Percentiles rank a stretch among this genome's conserved stretches.
Evolutionary conservation across 176 grass and related monocot species (phyloP).

Genomic region (Raddia distichophylla): DNA sequence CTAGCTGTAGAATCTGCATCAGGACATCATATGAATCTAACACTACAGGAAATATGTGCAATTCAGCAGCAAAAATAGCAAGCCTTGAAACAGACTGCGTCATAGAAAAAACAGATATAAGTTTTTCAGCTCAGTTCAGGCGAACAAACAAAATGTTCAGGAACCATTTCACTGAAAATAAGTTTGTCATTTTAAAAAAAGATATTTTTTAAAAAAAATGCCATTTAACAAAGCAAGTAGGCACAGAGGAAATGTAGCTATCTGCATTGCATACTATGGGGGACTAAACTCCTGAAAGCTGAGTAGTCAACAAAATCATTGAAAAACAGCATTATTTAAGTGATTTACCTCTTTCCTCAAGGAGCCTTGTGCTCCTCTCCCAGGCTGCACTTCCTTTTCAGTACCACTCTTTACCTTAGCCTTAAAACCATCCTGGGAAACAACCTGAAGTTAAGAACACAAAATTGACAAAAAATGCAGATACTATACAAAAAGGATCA

Average conservation of each 20-base stretch:
- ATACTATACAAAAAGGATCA: neutral
- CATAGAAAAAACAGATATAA: neutral
- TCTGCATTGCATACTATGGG: neutral
- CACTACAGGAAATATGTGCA: no score
- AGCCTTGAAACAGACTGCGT: neutral
- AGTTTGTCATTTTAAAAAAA: neutral
- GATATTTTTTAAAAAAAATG: neutral
- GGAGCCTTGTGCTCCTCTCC: conserved; percentile 54
- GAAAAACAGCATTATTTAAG: neutral
- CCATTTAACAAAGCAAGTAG: neutral
- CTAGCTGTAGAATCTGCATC: conserved; percentile 79
- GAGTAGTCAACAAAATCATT: neutral
- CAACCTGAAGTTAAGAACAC: conserved; percentile 27
- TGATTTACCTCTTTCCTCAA: conserved; percentile 80
- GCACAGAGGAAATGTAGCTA: conserved; percentile 8
- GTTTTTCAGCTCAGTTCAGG: conserved; percentile 3
- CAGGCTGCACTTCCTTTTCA: conserved; percentile 44
- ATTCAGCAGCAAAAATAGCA: conserved; percentile 8
- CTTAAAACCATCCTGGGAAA: conserved; percentile 58
- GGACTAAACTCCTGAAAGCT: neutral
- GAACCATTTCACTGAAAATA: neutral
- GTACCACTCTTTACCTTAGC: conserved; percentile 41
- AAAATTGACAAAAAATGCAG: conserved; percentile 20
- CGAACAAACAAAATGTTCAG: neutral
- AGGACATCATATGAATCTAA: conserved; percentile 31